Conservation (phyloP, 2,329 filamentous ascomycete genomes). For the Epichloe gansuensis region DNA sequence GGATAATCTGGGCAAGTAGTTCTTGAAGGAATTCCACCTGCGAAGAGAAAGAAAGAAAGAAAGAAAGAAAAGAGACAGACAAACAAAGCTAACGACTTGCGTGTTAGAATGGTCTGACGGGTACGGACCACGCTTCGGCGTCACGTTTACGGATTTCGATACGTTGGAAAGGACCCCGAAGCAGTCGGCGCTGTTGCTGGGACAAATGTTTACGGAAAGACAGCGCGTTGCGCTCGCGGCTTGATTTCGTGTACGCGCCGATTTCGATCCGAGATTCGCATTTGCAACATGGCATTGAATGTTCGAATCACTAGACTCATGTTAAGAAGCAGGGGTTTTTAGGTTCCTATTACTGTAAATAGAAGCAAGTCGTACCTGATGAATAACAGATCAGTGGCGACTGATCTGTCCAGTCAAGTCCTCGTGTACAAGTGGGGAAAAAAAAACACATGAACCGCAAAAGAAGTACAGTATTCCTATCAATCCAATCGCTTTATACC, state of each 20-base stretch:
- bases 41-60: neutral
- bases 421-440: no score
- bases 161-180: slow-evolving; percentile 27
- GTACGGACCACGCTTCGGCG: slow-evolving; percentile 26
- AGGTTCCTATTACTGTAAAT: neutral
- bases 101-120: slow-evolving; percentile 23
- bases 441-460: no score
- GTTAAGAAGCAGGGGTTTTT: no score
- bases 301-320: no score
- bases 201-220: slow-evolving; percentile 15
- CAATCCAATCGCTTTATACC: no score
- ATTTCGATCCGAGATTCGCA: no score
- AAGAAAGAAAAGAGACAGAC: neutral
- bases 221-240: slow-evolving; percentile 1
- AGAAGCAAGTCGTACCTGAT: neutral
- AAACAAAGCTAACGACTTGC: neutral
- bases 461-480: no score
- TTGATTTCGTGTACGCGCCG: no score
- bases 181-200: slow-evolving; percentile 19
- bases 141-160: slow-evolving; percentile 25
- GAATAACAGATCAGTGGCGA: neutral
- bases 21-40: no score
- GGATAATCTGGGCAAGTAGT: slow-evolving; percentile 20
- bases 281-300: no score
- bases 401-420: no score